A percentile compares a stretch with the other conserved stretches of the same genome.
phyloP scores from a whole-genome alignment of 2,329 filamentous ascomycete species.

The Neopestalotiopsis sp. region DNA sequence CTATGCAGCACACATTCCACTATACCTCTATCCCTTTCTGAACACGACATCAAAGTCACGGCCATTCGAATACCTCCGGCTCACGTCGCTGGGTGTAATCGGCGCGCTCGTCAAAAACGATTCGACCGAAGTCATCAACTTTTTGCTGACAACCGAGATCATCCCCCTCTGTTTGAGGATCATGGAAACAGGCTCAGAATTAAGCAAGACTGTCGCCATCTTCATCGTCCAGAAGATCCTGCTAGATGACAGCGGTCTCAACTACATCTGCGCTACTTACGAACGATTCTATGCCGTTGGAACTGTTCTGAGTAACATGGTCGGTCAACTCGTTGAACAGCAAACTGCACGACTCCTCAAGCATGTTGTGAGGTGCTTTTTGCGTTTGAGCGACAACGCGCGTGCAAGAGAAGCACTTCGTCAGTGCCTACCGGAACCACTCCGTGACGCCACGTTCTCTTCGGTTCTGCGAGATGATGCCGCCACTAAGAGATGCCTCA shows the following conservation, averaged over 20 bases:
- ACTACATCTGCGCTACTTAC: conserved; percentile 98
- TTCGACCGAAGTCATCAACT: conserved; percentile 98
- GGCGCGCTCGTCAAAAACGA: conserved; percentile 98
- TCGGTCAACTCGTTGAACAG: conserved; percentile 94
- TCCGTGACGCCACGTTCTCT: conserved; percentile 97
- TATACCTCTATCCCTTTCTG: conserved; percentile 97
- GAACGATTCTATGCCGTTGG: conserved; percentile 98
- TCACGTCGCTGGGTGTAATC: conserved; percentile 95
- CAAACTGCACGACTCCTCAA: conserved; percentile 95
- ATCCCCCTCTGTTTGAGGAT: conserved; percentile 97
- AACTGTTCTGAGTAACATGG: conserved; percentile 98
- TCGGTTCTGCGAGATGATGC: conserved; percentile 96
- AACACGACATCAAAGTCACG: conserved; percentile 98
- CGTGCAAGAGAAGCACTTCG: conserved; percentile 92
- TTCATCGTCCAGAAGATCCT: conserved; percentile 99
- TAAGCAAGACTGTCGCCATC: conserved; percentile 98
- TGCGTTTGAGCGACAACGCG: conserved; percentile 93
- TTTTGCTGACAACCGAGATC: conserved; percentile 96
- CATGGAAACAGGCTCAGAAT: conserved; percentile 98
- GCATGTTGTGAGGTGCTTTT: conserved; percentile 96
- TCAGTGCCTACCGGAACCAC: conserved; percentile 95
- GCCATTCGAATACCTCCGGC: conserved; percentile 94
- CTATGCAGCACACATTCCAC: conserved; percentile 83
- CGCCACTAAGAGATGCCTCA: conserved; percentile 94
- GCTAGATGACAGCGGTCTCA: conserved; percentile 92